These are phyloP conservation scores for Boletus rubropictus DNA, from an alignment of 768 basidiomycete genomes.

Conservation along the genomic window DNA sequence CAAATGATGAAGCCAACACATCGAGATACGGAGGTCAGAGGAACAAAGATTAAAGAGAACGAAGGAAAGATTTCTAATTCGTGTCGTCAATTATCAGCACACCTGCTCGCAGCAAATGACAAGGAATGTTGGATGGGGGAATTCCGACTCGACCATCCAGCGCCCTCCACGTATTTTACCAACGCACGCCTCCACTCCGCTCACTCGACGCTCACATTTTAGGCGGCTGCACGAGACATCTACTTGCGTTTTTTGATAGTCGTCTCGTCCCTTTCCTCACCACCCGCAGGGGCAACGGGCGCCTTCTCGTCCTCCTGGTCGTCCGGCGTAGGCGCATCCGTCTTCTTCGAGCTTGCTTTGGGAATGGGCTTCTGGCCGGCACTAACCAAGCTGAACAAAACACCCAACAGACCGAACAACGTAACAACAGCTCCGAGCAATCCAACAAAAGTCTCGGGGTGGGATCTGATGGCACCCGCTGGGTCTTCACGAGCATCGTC, in stretches of 20 bases:
- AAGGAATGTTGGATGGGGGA: conserved; percentile 6
- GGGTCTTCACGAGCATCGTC: conserved; percentile 73
- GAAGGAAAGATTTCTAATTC: neutral
- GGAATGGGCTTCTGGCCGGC: conserved; percentile 62
- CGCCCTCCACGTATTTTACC: conserved; percentile 8
- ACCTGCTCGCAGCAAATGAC: conserved; percentile 7
- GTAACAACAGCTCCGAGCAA: conserved; percentile 71
- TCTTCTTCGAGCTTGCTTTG: conserved; percentile 71
- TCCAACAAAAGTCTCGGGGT: conserved; percentile 82
- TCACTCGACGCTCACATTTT: conserved; percentile 7
- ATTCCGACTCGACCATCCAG: conserved; percentile 3
- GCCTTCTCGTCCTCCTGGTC: conserved; percentile 62
- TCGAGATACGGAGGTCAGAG: neutral
- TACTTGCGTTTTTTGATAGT: conserved; percentile 72
- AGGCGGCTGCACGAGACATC: conserved; percentile 5
- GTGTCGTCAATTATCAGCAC: conserved; percentile 5
- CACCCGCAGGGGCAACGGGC: conserved; percentile 68
- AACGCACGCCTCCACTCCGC: neutral
- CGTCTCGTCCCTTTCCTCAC: conserved; percentile 66
- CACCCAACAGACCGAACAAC: conserved; percentile 79
- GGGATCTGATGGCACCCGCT: conserved; percentile 73
- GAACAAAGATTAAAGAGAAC: conserved; percentile 6
- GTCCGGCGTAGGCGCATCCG: conserved; percentile 57
- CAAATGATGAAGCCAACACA: conserved; percentile 11
- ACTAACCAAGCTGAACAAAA: conserved; percentile 74